Percentiles rank a stretch among this genome's conserved stretches.
phyloP scores from a whole-genome alignment of 139 green algal species.

The Tetratostichococcus sp. region DNA sequence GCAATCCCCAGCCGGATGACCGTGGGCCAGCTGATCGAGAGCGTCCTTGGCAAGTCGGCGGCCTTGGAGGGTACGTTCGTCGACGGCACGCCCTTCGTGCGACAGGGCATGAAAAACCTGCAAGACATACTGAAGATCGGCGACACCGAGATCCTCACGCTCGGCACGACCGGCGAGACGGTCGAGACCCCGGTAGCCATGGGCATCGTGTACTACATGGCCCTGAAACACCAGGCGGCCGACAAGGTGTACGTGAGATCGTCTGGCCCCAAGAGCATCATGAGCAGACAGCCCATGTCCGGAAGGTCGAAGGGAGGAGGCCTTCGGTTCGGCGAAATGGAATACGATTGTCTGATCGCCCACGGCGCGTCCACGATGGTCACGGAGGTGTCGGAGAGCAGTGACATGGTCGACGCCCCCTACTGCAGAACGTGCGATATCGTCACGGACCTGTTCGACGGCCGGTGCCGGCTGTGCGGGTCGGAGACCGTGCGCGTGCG shows the following conservation, averaged over 20 bases:
- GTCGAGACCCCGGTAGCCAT: constrained; percentile 34
- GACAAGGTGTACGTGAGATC: constrained; percentile 52
- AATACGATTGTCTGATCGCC: too few relatives aligned
- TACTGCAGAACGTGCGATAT: too few relatives aligned
- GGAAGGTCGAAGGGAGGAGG: too few relatives aligned
- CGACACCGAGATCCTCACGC: constrained; percentile 17
- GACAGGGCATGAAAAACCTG: background rate
- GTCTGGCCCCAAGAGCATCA: too few relatives aligned
- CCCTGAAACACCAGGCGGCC: constrained; percentile 65
- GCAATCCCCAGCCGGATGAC: constrained; percentile 28
- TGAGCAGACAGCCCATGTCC: too few relatives aligned
- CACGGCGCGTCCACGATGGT: too few relatives aligned
- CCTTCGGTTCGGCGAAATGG: too few relatives aligned
- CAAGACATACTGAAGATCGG: background rate
- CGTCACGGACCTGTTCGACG: too few relatives aligned
- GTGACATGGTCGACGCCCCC: too few relatives aligned
- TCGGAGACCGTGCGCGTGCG: too few relatives aligned
- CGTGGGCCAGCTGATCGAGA: constrained; percentile 22
- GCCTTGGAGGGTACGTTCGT: background rate
- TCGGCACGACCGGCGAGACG: constrained; percentile 13
- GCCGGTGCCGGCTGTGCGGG: too few relatives aligned
- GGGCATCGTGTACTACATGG: constrained; percentile 59
- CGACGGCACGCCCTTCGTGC: constrained; percentile 3
- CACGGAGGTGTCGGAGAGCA: too few relatives aligned
- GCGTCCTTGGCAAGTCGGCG: constrained; percentile 9